Evolutionary conservation across 2,329 filamentous ascomycete genomes (phyloP).

Genomic region (Talaromyces sp.): DNA sequence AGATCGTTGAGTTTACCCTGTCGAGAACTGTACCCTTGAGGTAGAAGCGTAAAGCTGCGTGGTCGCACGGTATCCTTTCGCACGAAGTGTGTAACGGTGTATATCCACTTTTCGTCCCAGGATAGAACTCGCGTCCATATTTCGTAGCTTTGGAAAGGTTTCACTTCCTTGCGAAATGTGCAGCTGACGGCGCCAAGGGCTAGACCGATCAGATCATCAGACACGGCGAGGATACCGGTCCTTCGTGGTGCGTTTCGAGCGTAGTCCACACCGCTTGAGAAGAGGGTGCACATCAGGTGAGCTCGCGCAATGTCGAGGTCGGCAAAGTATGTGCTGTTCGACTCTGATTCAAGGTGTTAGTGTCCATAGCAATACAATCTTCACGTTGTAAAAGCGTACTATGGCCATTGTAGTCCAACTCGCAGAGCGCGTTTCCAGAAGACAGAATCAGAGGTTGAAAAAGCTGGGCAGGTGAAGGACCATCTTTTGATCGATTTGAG

Average conservation of each 20-base stretch:
- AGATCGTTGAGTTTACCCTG: slow-evolving; percentile 19
- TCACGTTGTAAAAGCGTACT: slow-evolving; percentile 11
- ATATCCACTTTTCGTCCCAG: slow-evolving; percentile 34
- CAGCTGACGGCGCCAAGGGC: slow-evolving; percentile 24
- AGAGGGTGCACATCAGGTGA: slow-evolving; percentile 41
- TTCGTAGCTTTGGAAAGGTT: slow-evolving; percentile 26
- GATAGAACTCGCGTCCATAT: slow-evolving; percentile 27
- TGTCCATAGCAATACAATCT: neutral
- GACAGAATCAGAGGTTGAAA: slow-evolving; percentile 21
- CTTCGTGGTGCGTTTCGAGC: slow-evolving; percentile 18
- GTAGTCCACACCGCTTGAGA: slow-evolving; percentile 20
- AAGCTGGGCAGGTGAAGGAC: slow-evolving; percentile 16
- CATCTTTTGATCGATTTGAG: slow-evolving; percentile 18
- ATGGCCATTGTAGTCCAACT: slow-evolving; percentile 23
- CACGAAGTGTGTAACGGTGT: slow-evolving; percentile 31
- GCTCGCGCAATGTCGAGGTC: slow-evolving; percentile 54
- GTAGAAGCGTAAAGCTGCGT: slow-evolving; percentile 18
- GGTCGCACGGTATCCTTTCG: slow-evolving; percentile 19
- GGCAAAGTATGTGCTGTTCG: slow-evolving; percentile 55
- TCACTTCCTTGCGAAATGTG: slow-evolving; percentile 25
- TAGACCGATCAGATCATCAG: slow-evolving; percentile 19
- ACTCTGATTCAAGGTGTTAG: slow-evolving; percentile 30
- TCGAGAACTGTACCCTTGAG: slow-evolving; percentile 12
- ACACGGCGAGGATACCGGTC: slow-evolving; percentile 18
- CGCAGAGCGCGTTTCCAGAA: slow-evolving; percentile 17